These are phyloP conservation scores for Penicillium sp. DNA, from an alignment of 2,329 filamentous ascomycete species.

Conservation along the genomic window DNA sequence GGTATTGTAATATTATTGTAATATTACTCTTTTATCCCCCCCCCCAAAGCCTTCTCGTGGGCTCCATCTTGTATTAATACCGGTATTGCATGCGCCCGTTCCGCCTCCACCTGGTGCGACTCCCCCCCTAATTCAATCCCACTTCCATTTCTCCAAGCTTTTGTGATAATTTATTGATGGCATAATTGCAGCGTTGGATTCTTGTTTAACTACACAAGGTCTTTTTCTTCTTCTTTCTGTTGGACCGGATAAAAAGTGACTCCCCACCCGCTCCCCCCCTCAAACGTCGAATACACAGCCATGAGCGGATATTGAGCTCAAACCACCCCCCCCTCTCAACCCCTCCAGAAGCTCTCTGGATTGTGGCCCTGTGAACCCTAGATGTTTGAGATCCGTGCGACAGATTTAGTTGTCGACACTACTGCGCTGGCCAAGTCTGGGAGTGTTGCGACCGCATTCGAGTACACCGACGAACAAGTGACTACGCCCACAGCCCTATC, in stretches of 20 bases:
- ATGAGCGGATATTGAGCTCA: constrained; percentile 25
- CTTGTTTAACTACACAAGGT: not conserved
- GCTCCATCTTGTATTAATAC: constrained; percentile 2
- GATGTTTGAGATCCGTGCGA: constrained; percentile 38
- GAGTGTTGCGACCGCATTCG: constrained; percentile 44
- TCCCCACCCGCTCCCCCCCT: constrained; percentile 17
- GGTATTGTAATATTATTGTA: not conserved
- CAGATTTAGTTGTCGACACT: constrained; percentile 37
- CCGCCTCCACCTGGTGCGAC: constrained; percentile 7
- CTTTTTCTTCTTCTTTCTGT: not conserved
- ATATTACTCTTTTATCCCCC: not conserved
- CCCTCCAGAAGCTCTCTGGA: constrained; percentile 8
- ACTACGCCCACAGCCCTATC: constrained; percentile 32
- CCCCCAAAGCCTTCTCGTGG: not conserved
- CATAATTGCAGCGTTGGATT: not conserved
- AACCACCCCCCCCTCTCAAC: not conserved
- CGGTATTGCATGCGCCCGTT: constrained; percentile 4
- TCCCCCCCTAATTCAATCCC: constrained; percentile 12
- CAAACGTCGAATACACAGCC: constrained; percentile 20
- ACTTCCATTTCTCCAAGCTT: constrained; percentile 5
- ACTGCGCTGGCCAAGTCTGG: constrained; percentile 37
- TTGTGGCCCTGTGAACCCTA: constrained; percentile 15
- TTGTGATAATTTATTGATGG: constrained; percentile 7
- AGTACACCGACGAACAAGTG: constrained; percentile 44
- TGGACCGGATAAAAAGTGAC: constrained; percentile 13